Base-by-base conservation (phyloP, 495 filamentous ascomycete genomes). In the Pseudoneurospora amorphoporcata region DNA sequence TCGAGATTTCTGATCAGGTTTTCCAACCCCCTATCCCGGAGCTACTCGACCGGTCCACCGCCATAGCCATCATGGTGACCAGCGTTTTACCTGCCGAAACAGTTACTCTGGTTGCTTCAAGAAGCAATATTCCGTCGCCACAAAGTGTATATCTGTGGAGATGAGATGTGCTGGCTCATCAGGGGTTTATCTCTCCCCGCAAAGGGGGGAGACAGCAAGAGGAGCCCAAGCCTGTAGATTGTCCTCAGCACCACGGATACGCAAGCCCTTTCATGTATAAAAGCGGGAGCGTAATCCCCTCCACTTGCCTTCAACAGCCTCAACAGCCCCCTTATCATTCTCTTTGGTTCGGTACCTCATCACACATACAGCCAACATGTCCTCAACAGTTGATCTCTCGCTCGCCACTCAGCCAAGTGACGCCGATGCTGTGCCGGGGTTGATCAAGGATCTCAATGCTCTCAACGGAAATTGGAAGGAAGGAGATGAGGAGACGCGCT, bases 331-430 rank as follows among this genome's bases (percentile, higher is more conserved):
- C 29, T 23, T n/a, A 8, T 6, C 53, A 35, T 35, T 37, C 12
- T 37, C 3, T 12, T 35, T 3, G 53, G 8, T 65, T 65, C 32
- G 29, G 29, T 37, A 65, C 4, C 23, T 35, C 29, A 65, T 16
- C 7, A 65, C 53, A 32, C 53, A 65, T 35, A 35, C 53, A 35
- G 53, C 29, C 53, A 65, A 16, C 53, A 65, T 65, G 53, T 65
- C 29, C 29, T 17, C 23, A 35, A 65, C 58, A 38, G 68, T 68
- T 73, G 69, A 77, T 68, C 10, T 70, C 17, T 71, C 74, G 2
- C 71, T 77, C n/a, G 74, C 74, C 2, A 61, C 72, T n/a, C 23
- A 47, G 6, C 74, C 76, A 37, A 39, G 68, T 65, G 74, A 77
- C 37, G 37, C 73, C 40, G 68, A 40, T 29, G 42, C 12, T 17